Base-by-base conservation (phyloP, 345 rosid genomes). In the Dovyalis caffra region DNA sequence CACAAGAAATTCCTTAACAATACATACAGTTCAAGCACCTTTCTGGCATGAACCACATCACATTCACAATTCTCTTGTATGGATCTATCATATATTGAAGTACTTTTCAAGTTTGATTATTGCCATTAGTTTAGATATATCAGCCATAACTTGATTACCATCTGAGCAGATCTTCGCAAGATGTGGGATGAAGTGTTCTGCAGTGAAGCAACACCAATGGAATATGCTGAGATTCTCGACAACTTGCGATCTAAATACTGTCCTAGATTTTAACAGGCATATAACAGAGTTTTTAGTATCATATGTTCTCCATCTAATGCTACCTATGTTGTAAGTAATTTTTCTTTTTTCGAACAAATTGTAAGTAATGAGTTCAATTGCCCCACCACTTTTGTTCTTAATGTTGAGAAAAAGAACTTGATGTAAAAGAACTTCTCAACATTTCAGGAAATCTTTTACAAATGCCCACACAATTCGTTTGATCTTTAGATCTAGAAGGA, bases 111-210 rank as follows among this genome's bases (percentile, higher is more conserved):
- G n/a, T 20, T 23, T 23, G 23, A 40, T 0, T 29, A 7, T 4
- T 68, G 18, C 32, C 43, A 25, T 51, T 18, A 51, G 45, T n/a
- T 25, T 16, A 8, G 25, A 64, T 35, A 43, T 29, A n/a, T n/a
- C n/a, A n/a, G n/a, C n/a, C n/a, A n/a, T 80, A 71, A 84, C 69
- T 37, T 56, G 29, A 35, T 81, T 47, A 34, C 49, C 49, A 76
- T 83, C 31, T 80, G 65, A 76, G 28, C 90, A 95, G 99, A 92
- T 83, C 90, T 95, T 74, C 60, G 71, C 76, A 88, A 83, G 87
- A 61, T 88, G 71, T 92, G 99, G 98, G 83, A 88, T 40, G 89
- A 85, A 75, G 88, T 83, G 31, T 91, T 92, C 76, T 78, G 92
- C 74, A 79, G 70, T 8, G 83, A 91, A 78, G 87, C 89, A n/a